Base-by-base conservation (phyloP, 208 protist species). In the Vickermania ingenoplastis region DNA sequence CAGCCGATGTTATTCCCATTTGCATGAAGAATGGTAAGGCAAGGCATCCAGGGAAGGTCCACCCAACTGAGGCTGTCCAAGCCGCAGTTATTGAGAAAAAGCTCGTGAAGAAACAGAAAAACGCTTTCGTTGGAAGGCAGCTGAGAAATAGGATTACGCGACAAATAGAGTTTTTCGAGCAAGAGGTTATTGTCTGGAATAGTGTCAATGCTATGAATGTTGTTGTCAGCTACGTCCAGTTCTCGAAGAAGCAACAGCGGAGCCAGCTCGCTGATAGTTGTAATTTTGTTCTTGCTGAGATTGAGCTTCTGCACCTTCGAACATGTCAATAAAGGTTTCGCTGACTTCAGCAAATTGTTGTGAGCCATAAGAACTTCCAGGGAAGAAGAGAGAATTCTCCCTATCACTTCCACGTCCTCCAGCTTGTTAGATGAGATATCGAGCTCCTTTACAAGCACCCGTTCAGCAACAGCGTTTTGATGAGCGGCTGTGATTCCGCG, bases 51-150 rank as follows among this genome's bases (percentile, higher is more conserved):
- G 28, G 68, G 50, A 41, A 86, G 70, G 24, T 53, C 41, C 2
- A 69, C 65, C 26, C 30, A 54, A 7, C 61, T 45, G 1, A 92
- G 57, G 0, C 49, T 29, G 22, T 65, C 63, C 24, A 95, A 67
- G 17, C 56, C 36, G 53, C 78, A 79, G 54, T 83, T 59, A 59
- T 89, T 91, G 7, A 92, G 53, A 57, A 91, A 91, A 2, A 95
- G 71, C 52, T 92, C 75, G 14, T 68, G 76, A 1, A 95, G 60
- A 31, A 77, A 89, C 25, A 41, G 30, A 21, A 3, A 30, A 11
- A 3, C 30, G 21, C 11, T 59, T 57, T 64, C 4, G n/a, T 1
- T 61, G 45, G 29, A 41, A 3, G 55, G 80, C 28, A 82, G 63
- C 1, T 14, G 22, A 11, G 23, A 2, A 26, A 89, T 60, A n/a